phyloP scores from a whole-genome alignment of 306 rosid species.

The Heteromeles arbutifolia region DNA sequence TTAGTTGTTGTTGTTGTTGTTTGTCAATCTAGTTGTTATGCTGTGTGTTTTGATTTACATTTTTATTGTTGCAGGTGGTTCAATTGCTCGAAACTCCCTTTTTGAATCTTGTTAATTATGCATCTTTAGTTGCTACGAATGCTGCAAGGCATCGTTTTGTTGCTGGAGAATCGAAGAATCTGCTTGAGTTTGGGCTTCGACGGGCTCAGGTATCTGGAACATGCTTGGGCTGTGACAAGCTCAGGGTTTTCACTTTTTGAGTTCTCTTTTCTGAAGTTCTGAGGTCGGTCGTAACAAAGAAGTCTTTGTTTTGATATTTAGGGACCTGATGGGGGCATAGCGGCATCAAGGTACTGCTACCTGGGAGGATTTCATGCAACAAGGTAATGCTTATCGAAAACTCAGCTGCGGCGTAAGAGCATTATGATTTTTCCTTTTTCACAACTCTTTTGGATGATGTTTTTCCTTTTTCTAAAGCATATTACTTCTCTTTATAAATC shows the following conservation, averaged over 20 bases:
- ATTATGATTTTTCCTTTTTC: neutral
- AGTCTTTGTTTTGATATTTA: slow-evolving; percentile 25
- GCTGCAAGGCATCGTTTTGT: slow-evolving; percentile 93
- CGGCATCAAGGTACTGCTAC: slow-evolving; percentile 90
- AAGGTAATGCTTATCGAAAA: slow-evolving; percentile 41
- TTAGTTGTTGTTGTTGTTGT: neutral
- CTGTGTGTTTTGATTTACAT: slow-evolving; percentile 5
- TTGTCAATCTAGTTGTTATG: neutral
- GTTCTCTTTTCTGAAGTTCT: slow-evolving; percentile 9
- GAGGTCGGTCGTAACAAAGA: slow-evolving; percentile 6
- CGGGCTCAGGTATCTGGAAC: slow-evolving; percentile 80
- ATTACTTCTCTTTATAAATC: neutral
- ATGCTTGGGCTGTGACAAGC: slow-evolving; percentile 56
- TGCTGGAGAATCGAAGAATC: slow-evolving; percentile 80
- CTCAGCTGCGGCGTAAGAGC: neutral
- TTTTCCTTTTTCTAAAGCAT: neutral
- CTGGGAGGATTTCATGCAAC: slow-evolving; percentile 95
- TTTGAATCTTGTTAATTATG: slow-evolving; percentile 65
- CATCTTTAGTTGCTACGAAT: slow-evolving; percentile 85
- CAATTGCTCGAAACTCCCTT: slow-evolving; percentile 91
- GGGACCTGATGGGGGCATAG: slow-evolving; percentile 97
- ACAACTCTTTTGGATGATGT: neutral
- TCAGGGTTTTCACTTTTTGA: slow-evolving; percentile 23
- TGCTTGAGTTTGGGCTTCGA: slow-evolving; percentile 90
- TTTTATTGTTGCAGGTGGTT: slow-evolving; percentile 54